Conservation (phyloP, 1,284 basidiomycete genomes). For the Hypsizygus ulmarius region DNA sequence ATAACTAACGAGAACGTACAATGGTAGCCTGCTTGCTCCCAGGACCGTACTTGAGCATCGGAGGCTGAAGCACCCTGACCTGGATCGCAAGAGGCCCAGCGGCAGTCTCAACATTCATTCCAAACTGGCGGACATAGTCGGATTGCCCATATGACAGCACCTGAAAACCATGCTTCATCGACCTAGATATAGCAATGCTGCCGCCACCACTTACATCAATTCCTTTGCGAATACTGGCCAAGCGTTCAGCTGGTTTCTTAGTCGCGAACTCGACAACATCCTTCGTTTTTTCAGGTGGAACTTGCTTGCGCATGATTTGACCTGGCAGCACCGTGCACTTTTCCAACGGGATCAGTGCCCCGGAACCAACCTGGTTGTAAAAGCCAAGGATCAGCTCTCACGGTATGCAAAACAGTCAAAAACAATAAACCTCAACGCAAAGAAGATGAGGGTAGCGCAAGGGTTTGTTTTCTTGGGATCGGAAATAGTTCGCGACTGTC, state of each 20-base stretch:
- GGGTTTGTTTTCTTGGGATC: constrained; percentile 39
- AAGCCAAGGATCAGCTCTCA: constrained; percentile 1
- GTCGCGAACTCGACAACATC: constrained; percentile 67
- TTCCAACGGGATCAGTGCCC: constrained; percentile 66
- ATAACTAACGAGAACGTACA: constrained; percentile 33
- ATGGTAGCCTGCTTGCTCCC: constrained; percentile 46
- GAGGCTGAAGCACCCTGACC: constrained; percentile 56
- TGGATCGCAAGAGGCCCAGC: constrained; percentile 44
- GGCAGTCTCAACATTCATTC: constrained; percentile 48
- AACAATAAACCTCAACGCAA: constrained; percentile 54
- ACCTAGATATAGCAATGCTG: not conserved
- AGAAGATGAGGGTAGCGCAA: constrained; percentile 51
- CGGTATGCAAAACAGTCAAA: not conserved
- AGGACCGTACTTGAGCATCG: constrained; percentile 57
- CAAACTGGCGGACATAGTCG: constrained; percentile 65
- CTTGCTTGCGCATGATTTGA: constrained; percentile 68
- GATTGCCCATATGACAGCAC: constrained; percentile 67
- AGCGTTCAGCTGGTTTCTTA: constrained; percentile 54
- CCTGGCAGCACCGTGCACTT: constrained; percentile 59
- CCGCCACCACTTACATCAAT: constrained; percentile 37
- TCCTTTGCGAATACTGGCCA: constrained; percentile 51
- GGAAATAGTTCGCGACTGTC: constrained; percentile 63
- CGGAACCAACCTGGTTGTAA: constrained; percentile 50
- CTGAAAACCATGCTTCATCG: constrained; percentile 27
- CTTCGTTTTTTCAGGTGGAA: constrained; percentile 61